A percentile compares a stretch with the other conserved stretches of the same genome.
phyloP scores from a whole-genome alignment of 2,329 filamentous ascomycete genomes.

The Biscogniauxia mediterranea region DNA sequence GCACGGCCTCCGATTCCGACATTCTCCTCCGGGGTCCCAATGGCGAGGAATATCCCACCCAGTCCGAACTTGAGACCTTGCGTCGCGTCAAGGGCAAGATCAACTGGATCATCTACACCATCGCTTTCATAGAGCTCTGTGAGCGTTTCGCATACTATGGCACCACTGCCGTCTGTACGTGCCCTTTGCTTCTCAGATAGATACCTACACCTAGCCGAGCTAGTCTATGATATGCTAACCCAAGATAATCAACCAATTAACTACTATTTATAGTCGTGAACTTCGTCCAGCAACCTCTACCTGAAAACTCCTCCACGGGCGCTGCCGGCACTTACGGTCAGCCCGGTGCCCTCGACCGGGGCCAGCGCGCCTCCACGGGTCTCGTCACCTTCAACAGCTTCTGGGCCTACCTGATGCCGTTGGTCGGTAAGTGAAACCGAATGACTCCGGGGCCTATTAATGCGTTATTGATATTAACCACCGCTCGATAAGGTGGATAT shows the following conservation, averaged over 20 bases:
- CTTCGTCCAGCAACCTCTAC: conserved; percentile 41
- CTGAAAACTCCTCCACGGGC: conserved; percentile 49
- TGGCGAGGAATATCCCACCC: conserved; percentile 46
- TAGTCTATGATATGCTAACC: not conserved
- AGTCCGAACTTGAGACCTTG: conserved; percentile 52
- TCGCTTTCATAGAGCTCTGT: conserved; percentile 63
- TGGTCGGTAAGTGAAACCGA: conserved; percentile 26
- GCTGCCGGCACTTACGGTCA: conserved; percentile 39
- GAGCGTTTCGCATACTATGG: conserved; percentile 67
- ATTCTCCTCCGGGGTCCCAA: conserved; percentile 27
- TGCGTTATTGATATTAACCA: not conserved
- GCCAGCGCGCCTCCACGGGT: conserved; percentile 28
- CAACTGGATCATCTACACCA: conserved; percentile 54
- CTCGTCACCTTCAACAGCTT: conserved; percentile 32
- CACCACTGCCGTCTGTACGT: conserved; percentile 57
- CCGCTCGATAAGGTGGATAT: conserved; percentile 36
- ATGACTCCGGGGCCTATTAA: not conserved
- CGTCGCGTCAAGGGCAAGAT: conserved; percentile 53
- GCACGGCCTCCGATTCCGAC: conserved; percentile 20
- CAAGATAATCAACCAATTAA: not conserved
- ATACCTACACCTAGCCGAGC: not conserved
- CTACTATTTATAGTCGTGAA: conserved; percentile 45
- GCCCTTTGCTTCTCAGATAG: not conserved
- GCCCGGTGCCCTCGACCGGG: conserved; percentile 54
- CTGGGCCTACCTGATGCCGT: conserved; percentile 33